Evolutionary conservation across 495 filamentous ascomycete genomes (phyloP).

Genomic region (Physcia stellaris): DNA sequence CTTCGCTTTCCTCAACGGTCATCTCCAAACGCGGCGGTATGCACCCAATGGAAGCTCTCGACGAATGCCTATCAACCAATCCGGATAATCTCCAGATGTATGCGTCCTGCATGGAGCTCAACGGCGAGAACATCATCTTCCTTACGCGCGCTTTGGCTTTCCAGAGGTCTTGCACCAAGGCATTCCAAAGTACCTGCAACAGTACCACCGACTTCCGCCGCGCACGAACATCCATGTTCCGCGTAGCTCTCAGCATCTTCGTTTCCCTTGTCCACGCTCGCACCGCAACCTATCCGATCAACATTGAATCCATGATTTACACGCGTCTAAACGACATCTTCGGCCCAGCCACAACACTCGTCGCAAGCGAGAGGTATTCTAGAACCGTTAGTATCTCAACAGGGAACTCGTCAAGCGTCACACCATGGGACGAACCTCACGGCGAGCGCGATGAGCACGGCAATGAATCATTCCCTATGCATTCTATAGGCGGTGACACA

Average conservation of each 20-base stretch:
- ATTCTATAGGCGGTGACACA: no score
- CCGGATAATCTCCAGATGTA: constrained; percentile 42
- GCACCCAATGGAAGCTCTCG: constrained; percentile 44
- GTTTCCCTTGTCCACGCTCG: constrained; percentile 36
- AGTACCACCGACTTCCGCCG: constrained; percentile 17
- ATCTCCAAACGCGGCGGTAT: constrained; percentile 22
- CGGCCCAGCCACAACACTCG: constrained; percentile 22
- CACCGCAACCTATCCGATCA: constrained; percentile 46
- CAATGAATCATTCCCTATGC: not conserved
- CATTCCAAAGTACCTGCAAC: constrained; percentile 1
- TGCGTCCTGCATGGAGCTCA: constrained; percentile 47
- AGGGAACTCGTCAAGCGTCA: not conserved
- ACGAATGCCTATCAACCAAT: constrained; percentile 40
- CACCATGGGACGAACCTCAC: constrained; percentile 6
- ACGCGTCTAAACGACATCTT: constrained; percentile 34
- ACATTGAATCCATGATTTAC: constrained; percentile 37
- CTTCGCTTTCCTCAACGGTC: no score
- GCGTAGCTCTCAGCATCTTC: constrained; percentile 40
- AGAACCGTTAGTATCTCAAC: constrained; percentile 1
- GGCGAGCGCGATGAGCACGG: not conserved
- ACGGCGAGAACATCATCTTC: constrained; percentile 55
- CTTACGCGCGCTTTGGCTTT: constrained; percentile 41
- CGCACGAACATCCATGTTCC: constrained; percentile 29
- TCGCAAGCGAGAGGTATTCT: not conserved
- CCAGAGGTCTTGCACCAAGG: constrained; percentile 22